Percentiles rank a stretch among this genome's conserved stretches.
Evolutionary conservation across 345 rosid genomes (phyloP).

Genomic region (Odontarrhena argentea): DNA sequence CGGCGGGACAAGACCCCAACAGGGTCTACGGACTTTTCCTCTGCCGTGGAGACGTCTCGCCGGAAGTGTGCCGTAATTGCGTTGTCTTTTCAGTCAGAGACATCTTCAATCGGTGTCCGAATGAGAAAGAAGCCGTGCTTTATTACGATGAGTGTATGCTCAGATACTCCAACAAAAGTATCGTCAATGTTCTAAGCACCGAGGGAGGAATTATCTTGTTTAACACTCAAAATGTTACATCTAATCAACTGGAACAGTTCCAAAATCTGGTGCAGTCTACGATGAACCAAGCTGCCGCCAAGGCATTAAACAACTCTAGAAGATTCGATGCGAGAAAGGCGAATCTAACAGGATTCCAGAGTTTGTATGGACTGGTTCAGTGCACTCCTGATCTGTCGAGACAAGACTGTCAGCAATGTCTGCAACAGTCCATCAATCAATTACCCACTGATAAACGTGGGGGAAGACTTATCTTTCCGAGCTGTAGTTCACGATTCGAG

Average conservation of each 20-base stretch:
- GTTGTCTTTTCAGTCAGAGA: conserved; percentile 16
- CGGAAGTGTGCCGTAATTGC: conserved; percentile 42
- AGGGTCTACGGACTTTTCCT: conserved; percentile 45
- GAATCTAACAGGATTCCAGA: not conserved
- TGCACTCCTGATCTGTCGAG: conserved; percentile 55
- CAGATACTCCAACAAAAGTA: conserved; percentile 42
- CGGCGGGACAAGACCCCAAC: conserved; percentile 36
- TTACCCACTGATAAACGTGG: conserved; percentile 37
- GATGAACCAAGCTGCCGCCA: not conserved
- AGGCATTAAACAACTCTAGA: not conserved
- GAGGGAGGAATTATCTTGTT: rapidly evolving
- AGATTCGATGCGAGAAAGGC: conserved; percentile 39
- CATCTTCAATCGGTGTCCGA: conserved; percentile 27
- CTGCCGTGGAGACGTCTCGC: conserved; percentile 43
- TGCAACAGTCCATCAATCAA: not conserved
- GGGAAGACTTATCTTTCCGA: conserved; percentile 36
- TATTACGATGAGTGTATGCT: conserved; percentile 49
- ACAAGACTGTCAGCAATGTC: conserved; percentile 35
- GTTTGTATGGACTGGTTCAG: conserved; percentile 48
- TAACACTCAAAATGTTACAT: not conserved
- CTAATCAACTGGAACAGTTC: not conserved
- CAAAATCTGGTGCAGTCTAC: conserved; percentile 10
- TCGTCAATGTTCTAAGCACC: not conserved
- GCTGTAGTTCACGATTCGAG: conserved; percentile 51
- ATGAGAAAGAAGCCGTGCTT: conserved; percentile 21